phyloP scores from a whole-genome alignment of 805 yeast species.

The Monosporozyma siamensis region DNA sequence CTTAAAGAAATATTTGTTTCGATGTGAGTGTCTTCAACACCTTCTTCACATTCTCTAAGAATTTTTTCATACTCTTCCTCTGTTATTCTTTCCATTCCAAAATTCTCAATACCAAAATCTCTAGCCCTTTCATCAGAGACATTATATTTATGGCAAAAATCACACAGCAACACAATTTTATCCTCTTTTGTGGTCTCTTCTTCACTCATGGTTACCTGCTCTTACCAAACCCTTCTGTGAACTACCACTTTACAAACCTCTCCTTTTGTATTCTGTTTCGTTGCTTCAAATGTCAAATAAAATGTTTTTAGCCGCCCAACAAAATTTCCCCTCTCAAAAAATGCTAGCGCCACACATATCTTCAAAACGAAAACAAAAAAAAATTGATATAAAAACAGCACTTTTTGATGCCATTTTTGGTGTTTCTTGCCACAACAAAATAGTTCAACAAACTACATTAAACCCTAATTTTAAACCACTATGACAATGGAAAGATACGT shows the following conservation, averaged over 20 bases:
- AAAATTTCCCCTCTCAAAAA: neutral
- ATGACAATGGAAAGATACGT: neutral
- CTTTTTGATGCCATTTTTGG: too few species aligned
- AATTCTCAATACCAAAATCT: constrained; percentile 8
- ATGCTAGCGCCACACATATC: neutral
- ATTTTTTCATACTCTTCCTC: constrained; percentile 5
- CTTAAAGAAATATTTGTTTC: neutral
- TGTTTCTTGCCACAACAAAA: too few species aligned
- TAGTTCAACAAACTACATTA: too few species aligned
- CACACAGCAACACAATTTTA: constrained; percentile 2
- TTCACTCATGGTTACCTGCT: too few species aligned
- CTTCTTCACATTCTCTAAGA: constrained; percentile 1
- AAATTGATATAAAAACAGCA: neutral
- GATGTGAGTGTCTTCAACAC: neutral
- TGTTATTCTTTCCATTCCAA: constrained; percentile 5
- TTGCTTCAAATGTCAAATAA: too few species aligned
- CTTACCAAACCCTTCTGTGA: neutral
- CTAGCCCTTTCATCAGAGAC: neutral
- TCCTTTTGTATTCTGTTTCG: too few species aligned
- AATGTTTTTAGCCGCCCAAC: neutral
- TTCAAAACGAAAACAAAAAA: neutral
- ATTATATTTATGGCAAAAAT: constrained; percentile 5
- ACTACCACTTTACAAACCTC: too few species aligned
- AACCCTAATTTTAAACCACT: too few species aligned
- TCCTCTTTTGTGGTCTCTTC: too few species aligned